phyloP scores from a whole-genome alignment of 192 early-diverging fungal genomes.

The Tieghemiomyces parasiticus region DNA sequence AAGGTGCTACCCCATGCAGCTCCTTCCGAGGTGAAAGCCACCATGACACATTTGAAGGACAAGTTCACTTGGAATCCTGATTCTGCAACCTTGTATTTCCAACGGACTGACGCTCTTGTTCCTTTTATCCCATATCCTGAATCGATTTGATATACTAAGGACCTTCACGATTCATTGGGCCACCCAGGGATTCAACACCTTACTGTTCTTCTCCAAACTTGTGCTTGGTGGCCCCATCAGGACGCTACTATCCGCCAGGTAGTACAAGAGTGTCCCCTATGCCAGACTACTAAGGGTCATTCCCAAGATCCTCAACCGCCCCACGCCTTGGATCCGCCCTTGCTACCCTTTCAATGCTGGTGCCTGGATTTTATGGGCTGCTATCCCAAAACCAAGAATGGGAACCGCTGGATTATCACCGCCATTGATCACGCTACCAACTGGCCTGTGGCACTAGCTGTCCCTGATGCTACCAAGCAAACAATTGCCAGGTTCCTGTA shows the following conservation, averaged over 20 bases:
- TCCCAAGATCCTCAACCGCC: background rate
- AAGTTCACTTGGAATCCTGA: background rate
- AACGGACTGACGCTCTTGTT: background rate
- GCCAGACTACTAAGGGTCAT: background rate
- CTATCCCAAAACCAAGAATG: constrained; percentile 4
- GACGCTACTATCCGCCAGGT: background rate
- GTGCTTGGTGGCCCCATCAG: constrained; percentile 1
- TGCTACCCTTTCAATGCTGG: constrained; percentile 12
- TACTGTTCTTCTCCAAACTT: background rate
- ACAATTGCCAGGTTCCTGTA: constrained; percentile 13
- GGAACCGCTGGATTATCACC: constrained; percentile 12
- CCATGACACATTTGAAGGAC: background rate
- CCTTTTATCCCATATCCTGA: background rate
- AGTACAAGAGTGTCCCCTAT: background rate
- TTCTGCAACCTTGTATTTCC: background rate
- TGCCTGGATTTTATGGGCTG: constrained; percentile 13
- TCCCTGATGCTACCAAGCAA: constrained; percentile 11
- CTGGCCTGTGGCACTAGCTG: constrained; percentile 8
- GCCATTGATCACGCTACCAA: constrained; percentile 15
- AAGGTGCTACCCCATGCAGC: background rate
- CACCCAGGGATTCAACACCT: background rate
- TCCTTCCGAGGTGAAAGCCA: background rate
- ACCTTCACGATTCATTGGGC: background rate
- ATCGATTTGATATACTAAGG: background rate
- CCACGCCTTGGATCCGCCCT: background rate